Base-by-base conservation (phyloP, 345 rosid genomes). In the Brassica juncea region DNA sequence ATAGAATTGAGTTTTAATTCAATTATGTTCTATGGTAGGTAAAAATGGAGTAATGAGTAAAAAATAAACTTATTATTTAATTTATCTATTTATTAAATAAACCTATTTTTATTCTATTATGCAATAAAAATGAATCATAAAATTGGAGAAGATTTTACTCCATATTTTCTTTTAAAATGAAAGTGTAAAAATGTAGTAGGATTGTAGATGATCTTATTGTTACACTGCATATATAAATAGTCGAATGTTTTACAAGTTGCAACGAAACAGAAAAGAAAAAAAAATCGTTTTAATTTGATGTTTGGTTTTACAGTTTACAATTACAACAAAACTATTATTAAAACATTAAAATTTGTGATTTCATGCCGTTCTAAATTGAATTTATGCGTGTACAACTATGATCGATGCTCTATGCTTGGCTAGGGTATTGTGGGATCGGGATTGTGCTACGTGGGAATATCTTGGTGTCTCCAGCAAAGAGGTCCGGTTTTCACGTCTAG, bases 391-490 rank as follows among this genome's bases (percentile, higher is more conserved):
- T 61, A 19, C 19, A 32, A 54, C 12, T 52, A 64, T 71, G 63
- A 47, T 57, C 10, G 19, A 31, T 68, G 70, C 25, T 39, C 10
- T 16, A 44, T 68, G 25, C 4, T 35, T 62, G 39, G 10, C 34
- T 58, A 94, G 97, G 98, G 98, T 14, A 81, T 87, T 67, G 88
- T 89, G 28, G 97, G 91, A 66, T 90, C 97, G 31, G 97, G 92
- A 2, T 60, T 94, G 84, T 89, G 94, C 80, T 87, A 82, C 54
- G 97, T 90, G 37, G 97, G 89, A n/a, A 89, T 94, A 91, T 84
- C 96, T 2, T 92, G 97, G 96, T 90, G 91, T 79, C 94, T 92
- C n/a, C 81, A 86, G 78, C 88, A 88, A 71, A 86, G 88, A 71
- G 97, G 93, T 30, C 93, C 98, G 0, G 86, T 92, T 25, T 92